Percentiles rank a stretch among this genome's conserved stretches.
phyloP scores from a whole-genome alignment of 169 alveolate species.

The Plasmodium inui region DNA sequence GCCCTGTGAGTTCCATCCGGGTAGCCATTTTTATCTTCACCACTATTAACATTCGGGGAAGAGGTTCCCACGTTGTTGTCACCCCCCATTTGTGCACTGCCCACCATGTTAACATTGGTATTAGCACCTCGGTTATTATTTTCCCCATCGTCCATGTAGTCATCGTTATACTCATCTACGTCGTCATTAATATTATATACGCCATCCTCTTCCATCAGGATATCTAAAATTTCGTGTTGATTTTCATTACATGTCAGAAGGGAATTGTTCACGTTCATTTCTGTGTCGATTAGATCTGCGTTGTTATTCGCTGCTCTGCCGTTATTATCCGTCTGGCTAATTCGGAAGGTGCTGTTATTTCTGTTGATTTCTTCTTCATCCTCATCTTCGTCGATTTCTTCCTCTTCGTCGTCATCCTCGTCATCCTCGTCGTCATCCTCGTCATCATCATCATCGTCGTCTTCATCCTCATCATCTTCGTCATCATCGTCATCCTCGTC shows the following conservation, averaged over 20 bases:
- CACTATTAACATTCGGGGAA: not conserved
- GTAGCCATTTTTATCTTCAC: not conserved
- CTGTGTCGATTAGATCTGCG: constrained; percentile 38
- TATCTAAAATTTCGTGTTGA: constrained; percentile 64
- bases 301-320: constrained; percentile 28
- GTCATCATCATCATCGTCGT: constrained; percentile 44
- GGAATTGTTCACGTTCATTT: constrained; percentile 51
- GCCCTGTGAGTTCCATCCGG: not conserved
- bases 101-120: not conserved
- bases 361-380: constrained; percentile 39
- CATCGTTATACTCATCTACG: constrained; percentile 73
- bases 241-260: constrained; percentile 65
- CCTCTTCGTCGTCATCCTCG: constrained; percentile 25
- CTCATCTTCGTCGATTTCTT: constrained; percentile 47
- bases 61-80: not conserved
- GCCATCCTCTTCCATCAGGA: constrained; percentile 70
- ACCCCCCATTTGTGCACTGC: not conserved
- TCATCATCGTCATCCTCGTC: constrained; percentile 62
- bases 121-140: not conserved
- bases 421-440: constrained; percentile 42
- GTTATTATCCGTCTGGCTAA: constrained; percentile 43
- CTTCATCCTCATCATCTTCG: constrained; percentile 56
- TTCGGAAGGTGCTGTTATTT: constrained; percentile 35
- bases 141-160: constrained; percentile 48
- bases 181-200: constrained; percentile 72